Base-by-base conservation (phyloP, 2,329 filamentous ascomycete species). In the Neocatenulostroma microsporum region DNA sequence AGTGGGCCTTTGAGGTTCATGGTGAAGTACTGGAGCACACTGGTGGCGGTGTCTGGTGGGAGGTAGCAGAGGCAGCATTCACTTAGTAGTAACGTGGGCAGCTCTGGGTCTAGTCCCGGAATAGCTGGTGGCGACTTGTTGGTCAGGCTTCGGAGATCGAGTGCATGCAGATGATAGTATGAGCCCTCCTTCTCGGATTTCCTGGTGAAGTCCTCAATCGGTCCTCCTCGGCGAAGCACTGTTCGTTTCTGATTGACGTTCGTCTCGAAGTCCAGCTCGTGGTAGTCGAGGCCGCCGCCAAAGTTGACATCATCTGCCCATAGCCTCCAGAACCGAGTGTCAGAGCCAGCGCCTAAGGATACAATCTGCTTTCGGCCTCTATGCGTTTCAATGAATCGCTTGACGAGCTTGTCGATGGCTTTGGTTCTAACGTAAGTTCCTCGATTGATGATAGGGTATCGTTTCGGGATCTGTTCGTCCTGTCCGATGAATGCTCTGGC, bases 41-140 rank as follows among this genome's bases (percentile, higher is more conserved):
- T 48, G 24, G 71, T 68, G 0, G 87, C 81, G 34, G 79, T 72
- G 0, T 70, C 53, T 0, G 79, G 72, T 7, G 80, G 71, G 1
- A 98, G 73, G 55, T 98, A 98, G 58, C 91, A 85, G 21, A 98
- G 73, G 57, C 91, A 98, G 69, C 91, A 96, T 62, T 98, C 91
- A 0, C 89, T 96, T 5, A 98, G 71, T 17, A 98, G 63, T 7
- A 98, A 65, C 0, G 91, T 98, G 0, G 91, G 86, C 0, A 84
- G 51, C 17, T 56, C 75, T 51, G 48, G 62, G 55, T 65, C 74
- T 49, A 66, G 77, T 47, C 49, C 61, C 2, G 64, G 63, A 8
- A 70, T 30, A 40, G 44, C 29, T 41, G 51, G 41, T 15, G 53
- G 42, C 23, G 44, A 40, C 34, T 50, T 41, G 21, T 41, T 32